Evolutionary conservation across 2,329 filamentous ascomycete species (phyloP).

Genomic region (Xylaria hypoxylon): DNA sequence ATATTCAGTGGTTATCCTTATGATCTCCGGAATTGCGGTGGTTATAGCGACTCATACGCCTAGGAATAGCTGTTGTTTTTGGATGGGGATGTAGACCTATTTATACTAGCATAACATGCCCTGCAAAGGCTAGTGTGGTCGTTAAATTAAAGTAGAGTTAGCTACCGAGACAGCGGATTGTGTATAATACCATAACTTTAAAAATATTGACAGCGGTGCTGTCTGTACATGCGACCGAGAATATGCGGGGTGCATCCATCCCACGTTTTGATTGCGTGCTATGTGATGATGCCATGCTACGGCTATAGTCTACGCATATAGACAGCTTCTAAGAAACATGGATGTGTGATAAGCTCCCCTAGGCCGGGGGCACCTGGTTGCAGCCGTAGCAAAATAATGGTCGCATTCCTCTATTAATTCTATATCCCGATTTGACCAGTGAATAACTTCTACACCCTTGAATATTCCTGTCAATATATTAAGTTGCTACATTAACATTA

Average conservation of each 20-base stretch:
- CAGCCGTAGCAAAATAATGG: no score
- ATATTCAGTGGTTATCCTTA: neutral
- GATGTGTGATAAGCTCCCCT: no score
- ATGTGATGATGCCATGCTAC: neutral
- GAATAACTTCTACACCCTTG: no score
- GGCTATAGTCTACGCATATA: no score
- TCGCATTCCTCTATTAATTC: no score
- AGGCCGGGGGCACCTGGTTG: no score
- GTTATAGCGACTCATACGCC: neutral
- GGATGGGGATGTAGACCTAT: neutral
- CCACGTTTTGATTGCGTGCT: slow-evolving; percentile 31
- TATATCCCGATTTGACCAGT: no score
- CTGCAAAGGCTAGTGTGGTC: neutral
- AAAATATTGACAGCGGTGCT: neutral
- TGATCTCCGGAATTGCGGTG: neutral
- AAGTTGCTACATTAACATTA: no score
- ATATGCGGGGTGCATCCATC: slow-evolving; percentile 17
- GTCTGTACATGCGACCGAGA: neutral
- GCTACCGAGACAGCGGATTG: neutral
- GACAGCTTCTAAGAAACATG: no score
- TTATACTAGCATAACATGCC: neutral
- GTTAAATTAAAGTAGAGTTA: neutral
- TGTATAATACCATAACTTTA: no score
- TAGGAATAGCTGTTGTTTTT: neutral
- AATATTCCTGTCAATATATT: no score